Base-by-base conservation (phyloP, 176 grass and related monocot genomes). In the Carex myosuroides region DNA sequence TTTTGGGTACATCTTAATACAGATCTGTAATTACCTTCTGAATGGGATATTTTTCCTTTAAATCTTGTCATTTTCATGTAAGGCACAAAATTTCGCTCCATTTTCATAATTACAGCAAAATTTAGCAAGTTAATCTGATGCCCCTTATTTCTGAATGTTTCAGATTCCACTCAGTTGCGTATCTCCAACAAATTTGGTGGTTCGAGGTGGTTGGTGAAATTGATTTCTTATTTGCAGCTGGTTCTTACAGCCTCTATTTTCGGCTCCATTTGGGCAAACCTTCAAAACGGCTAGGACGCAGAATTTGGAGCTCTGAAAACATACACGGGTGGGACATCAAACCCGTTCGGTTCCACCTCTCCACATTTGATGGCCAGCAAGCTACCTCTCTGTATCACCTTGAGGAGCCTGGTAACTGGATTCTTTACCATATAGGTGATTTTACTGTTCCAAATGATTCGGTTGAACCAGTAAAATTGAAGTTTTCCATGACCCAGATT, bases 101-200 rank as follows among this genome's bases (percentile, higher is more conserved):
- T 22, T 62, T 53, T 65, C 61, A 50, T 11, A 55, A 5, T 54
- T 60, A 42, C 53, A 13, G 13, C 2, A 83, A 42, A 17, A 79
- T n/a, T 20, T 68, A 62, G 8, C n/a, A 35, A 60, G 33, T 55
- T 69, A 88, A 22, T 69, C 35, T 14, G 35, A 12, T 66, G 20
- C 11, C 53, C 14, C 70, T 87, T 46, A 91, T n/a, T 65, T 84
- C 44, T 68, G 64, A 85, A 67, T 71, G 59, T 87, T 66, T 65
- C 83, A 98, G 95, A 89, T 98, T 93, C 77, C 88, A 87, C 86
- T 90, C 83, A 44, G 89, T 94, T 81, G 95, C 95, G 33, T 98
- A 98, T 85, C 92, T 98, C 78, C 92, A 94, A 60, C 95, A 98
- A 87, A 98, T 92, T 80, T 98, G 95, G 95, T 98, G 95, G 95